These are phyloP conservation scores for Cyphellophora europaea DNA, from an alignment of 2,329 filamentous ascomycete species.

Conservation along the genomic window DNA sequence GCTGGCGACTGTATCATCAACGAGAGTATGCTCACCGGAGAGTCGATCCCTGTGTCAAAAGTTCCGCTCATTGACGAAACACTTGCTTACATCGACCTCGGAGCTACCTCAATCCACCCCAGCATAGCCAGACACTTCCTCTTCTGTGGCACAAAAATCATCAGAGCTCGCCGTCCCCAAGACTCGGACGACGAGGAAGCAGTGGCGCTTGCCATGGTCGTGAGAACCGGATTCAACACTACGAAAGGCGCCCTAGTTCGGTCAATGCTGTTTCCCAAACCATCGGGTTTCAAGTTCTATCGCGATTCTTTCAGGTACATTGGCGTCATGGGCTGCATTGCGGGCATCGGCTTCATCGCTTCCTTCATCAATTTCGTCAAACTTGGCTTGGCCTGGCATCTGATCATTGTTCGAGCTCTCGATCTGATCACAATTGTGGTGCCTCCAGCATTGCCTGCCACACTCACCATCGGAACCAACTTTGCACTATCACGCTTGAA, in stretches of 20 bases:
- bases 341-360: slow-evolving; percentile 74
- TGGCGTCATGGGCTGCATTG: slow-evolving; percentile 85
- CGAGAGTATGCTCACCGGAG: slow-evolving; percentile 96
- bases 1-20: slow-evolving; percentile 97
- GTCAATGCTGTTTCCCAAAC: slow-evolving; percentile 97
- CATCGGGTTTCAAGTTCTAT: slow-evolving; percentile 97
- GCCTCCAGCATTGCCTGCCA: slow-evolving; percentile 86
- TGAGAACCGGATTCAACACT: slow-evolving; percentile 92
- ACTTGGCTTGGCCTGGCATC: slow-evolving; percentile 72
- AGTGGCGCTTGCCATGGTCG: slow-evolving; percentile 81
- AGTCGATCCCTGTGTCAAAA: slow-evolving; percentile 96
- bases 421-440: slow-evolving; percentile 98
- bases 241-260: slow-evolving; percentile 93
- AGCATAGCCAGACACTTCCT: slow-evolving; percentile 82
- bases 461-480: slow-evolving; percentile 90
- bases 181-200: slow-evolving; percentile 79
- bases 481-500: slow-evolving; percentile 84
- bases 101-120: slow-evolving; percentile 71
- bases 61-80: slow-evolving; percentile 72
- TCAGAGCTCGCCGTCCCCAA: slow-evolving; percentile 79
- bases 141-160: slow-evolving; percentile 91
- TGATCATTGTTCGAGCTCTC: slow-evolving; percentile 84
- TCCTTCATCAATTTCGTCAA: slow-evolving; percentile 91
- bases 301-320: slow-evolving; percentile 97
- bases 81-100: slow-evolving; percentile 65